A percentile compares a stretch with the other conserved stretches of the same genome.
phyloP scores from a whole-genome alignment of 805 yeast genomes.

The Saturnispora saitoi region DNA sequence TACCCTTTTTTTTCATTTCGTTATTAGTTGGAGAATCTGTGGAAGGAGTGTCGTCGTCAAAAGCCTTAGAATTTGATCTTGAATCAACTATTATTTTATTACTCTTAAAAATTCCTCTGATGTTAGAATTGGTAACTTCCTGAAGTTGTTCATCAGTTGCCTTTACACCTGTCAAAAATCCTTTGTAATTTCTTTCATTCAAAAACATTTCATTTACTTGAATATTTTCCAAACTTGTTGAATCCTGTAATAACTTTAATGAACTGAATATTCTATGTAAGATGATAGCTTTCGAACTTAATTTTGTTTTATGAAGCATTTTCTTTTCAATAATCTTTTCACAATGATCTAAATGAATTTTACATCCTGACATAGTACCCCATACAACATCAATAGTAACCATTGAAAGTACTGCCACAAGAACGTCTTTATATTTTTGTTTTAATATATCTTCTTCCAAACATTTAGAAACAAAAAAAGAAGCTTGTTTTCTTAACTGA shows the following conservation, averaged over 20 bases:
- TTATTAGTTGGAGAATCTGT: not conserved
- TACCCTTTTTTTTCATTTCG: slow-evolving; percentile 20
- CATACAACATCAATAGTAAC: slow-evolving; percentile 81
- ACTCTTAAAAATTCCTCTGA: slow-evolving; percentile 22
- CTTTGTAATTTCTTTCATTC: slow-evolving; percentile 28
- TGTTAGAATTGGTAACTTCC: slow-evolving; percentile 16
- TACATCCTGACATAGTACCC: slow-evolving; percentile 86
- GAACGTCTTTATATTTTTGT: slow-evolving; percentile 74
- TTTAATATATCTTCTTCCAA: slow-evolving; percentile 40
- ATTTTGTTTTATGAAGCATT: slow-evolving; percentile 52
- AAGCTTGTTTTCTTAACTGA: slow-evolving; percentile 66
- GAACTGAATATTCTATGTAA: slow-evolving; percentile 74
- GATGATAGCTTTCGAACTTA: slow-evolving; percentile 68
- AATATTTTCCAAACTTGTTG: slow-evolving; percentile 44
- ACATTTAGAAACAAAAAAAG: slow-evolving; percentile 54
- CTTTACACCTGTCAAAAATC: slow-evolving; percentile 27
- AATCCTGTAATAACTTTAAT: slow-evolving; percentile 66
- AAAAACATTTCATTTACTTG: slow-evolving; percentile 28
- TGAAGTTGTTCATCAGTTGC: slow-evolving; percentile 22
- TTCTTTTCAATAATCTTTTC: slow-evolving; percentile 65
- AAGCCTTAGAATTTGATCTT: slow-evolving; percentile 5
- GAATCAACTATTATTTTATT: slow-evolving; percentile 2
- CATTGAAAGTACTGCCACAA: slow-evolving; percentile 80
- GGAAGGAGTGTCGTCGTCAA: slow-evolving; percentile 3
- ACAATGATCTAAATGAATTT: slow-evolving; percentile 65